Evolutionary conservation across 768 basidiomycete genomes (phyloP).

Genomic region (Rhodotorula babjevae): DNA sequence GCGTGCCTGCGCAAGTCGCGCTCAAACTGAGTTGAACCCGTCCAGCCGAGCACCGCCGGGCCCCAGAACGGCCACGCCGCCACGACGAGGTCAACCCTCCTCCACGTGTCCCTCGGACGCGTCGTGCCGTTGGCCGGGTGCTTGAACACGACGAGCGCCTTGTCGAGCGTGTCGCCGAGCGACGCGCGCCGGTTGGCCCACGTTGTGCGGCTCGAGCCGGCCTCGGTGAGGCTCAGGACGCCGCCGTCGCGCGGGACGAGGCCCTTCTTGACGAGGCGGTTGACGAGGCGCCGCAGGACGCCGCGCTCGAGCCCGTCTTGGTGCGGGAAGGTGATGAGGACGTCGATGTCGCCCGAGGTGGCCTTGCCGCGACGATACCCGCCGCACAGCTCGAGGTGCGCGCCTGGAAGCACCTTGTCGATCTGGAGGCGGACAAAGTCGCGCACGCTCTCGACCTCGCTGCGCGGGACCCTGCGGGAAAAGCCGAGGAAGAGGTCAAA

Average conservation of each 20-base stretch:
- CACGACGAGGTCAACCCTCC: conserved; percentile 23
- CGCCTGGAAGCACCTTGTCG: conserved; percentile 2
- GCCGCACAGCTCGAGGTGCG: conserved; percentile 4
- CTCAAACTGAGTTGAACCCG: conserved; percentile 25
- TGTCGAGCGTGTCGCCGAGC: conserved; percentile 13
- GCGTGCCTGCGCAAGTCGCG: conserved; percentile 11
- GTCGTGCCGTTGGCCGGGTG: conserved; percentile 1
- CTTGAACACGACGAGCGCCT: conserved; percentile 16
- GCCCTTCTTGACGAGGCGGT: background rate
- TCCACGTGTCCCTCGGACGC: background rate
- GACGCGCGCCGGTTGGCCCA: background rate
- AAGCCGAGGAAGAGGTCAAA: background rate
- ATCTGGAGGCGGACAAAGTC: conserved; percentile 19
- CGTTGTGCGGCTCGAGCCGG: background rate
- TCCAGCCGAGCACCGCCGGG: conserved; percentile 21
- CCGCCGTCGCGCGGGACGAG: conserved; percentile 4
- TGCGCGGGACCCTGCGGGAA: background rate
- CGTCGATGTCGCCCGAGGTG: conserved; percentile 23
- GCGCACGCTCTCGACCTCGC: conserved; percentile 20
- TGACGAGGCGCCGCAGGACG: background rate
- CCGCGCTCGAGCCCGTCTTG: conserved; percentile 8
- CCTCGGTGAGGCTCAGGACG: background rate
- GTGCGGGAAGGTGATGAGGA: conserved; percentile 15
- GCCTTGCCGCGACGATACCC: conserved; percentile 25
- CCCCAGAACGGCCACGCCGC: conserved; percentile 9